These are phyloP conservation scores for Abrus pulchellus DNA, from an alignment of 306 rosid genomes.

Conservation along the genomic window DNA sequence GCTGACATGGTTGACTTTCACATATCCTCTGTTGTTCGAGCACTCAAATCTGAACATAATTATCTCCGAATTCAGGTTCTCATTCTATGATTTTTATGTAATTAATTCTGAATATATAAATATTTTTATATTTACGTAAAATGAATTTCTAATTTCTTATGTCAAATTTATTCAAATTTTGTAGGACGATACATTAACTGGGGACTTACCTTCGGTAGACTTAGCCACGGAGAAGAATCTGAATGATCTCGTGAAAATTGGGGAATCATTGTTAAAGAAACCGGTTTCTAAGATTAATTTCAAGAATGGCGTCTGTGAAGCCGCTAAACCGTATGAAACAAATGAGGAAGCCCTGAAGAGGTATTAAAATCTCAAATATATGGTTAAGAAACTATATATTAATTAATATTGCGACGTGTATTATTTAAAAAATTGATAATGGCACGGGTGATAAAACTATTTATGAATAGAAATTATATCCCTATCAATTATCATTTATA, in stretches of 20 bases:
- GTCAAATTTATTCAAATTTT: background rate
- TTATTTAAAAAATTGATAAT: too few relatives aligned
- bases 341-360: constrained; percentile 67
- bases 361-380: constrained; percentile 35
- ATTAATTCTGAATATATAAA: background rate
- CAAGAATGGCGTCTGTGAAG: constrained; percentile 54
- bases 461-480: too few relatives aligned
- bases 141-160: background rate
- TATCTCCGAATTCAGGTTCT: constrained; percentile 72
- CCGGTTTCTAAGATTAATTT: constrained; percentile 67
- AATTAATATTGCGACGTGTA: too few relatives aligned
- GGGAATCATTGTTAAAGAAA: constrained; percentile 62
- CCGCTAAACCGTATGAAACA: constrained; percentile 33
- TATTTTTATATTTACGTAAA: background rate
- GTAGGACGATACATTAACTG: constrained; percentile 66
- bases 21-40: constrained; percentile 55
- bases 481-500: too few relatives aligned
- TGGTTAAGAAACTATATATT: too few relatives aligned
- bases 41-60: constrained; percentile 54
- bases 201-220: constrained; percentile 59
- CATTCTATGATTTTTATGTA: background rate
- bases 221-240: constrained; percentile 63
- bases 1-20: constrained; percentile 67
- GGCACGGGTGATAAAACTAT: too few relatives aligned
- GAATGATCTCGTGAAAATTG: constrained; percentile 58